These are phyloP conservation scores for Arabidopsis suecica DNA, from an alignment of 345 rosid genomes.

Conservation along the genomic window DNA sequence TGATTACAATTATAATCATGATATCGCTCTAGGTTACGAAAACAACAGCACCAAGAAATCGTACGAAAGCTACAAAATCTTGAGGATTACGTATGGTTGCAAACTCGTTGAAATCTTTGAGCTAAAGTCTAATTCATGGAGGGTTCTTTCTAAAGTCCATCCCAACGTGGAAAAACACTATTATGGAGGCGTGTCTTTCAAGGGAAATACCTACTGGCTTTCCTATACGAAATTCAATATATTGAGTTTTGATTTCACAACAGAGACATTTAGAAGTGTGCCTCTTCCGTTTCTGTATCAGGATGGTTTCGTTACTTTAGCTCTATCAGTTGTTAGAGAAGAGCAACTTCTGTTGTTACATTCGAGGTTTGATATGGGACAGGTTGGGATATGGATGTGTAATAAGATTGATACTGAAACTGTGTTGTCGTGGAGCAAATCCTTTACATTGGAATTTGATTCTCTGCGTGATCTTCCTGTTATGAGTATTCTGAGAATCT, in stretches of 20 bases:
- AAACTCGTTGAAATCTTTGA: background rate
- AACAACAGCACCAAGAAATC: background rate
- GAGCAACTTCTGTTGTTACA: background rate
- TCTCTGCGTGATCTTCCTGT: too few relatives aligned
- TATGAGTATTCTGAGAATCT: too few relatives aligned
- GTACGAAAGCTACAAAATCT: constrained; percentile 6
- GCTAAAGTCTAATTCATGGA: constrained; percentile 20
- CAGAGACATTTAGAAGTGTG: constrained; percentile 2
- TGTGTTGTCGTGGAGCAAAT: background rate
- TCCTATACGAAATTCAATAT: background rate
- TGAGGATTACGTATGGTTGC: background rate
- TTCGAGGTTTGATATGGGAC: fast-evolving
- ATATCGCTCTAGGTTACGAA: constrained; percentile 1
- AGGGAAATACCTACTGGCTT: background rate
- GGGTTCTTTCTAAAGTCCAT: background rate
- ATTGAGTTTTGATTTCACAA: constrained; percentile 11
- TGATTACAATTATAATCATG: too few relatives aligned
- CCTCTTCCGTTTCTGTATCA: background rate
- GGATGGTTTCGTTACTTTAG: too few relatives aligned
- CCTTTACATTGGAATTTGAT: background rate
- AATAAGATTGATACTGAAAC: background rate
- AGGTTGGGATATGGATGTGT: background rate
- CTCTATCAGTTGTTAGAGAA: background rate
- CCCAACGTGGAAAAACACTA: background rate
- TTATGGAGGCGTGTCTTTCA: background rate